Evolutionary conservation across 192 early-diverging fungal genomes (phyloP), one percentile per base, ranked within the genome.

Genomic region (Coemansia sp.): DNA sequence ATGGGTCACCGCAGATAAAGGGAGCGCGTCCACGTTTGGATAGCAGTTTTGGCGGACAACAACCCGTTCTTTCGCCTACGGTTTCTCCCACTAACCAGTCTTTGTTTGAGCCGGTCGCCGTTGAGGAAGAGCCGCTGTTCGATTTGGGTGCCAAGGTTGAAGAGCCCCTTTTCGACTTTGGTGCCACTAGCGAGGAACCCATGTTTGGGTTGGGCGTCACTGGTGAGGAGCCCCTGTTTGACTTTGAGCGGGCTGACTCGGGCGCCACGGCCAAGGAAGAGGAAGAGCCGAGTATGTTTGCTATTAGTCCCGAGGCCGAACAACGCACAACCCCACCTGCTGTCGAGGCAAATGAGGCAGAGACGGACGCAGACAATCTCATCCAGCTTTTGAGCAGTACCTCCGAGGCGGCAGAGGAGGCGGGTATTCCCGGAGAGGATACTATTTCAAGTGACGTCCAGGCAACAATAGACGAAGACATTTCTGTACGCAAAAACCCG

Each of bases 341-440:
- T 24, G 24, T 24, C 24, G 1, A 24, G 24, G 24, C 24, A 15
- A n/a, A 22, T 2, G 12, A 56, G 13, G 53, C 32, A 3, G 53
- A 56, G 0, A 15, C 27, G 1, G 50, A 56, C 29, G 12, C 53
- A 0, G 53, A 56, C 10, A 53, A 29, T 29, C 53, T 56, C 30
- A 56, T 56, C 27, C 53, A 56, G 53, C 53, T 56, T 1, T 30
- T 56, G 32, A 56, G 53, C 53, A 56, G 29, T 30, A 32, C 11
- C 34, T 35, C 34, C 40, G 40, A 41, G 11, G 15, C 4, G 12
- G 12, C 40, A 38, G 37, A 7, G 37, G 37, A 38, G 24, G 24
- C 24, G 24, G 24, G 24, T 41, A 41, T 41, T 13, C 40, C 44
- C 3, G 7, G 0, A 0, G 49, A 7, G 22, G 49, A 20, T 24